Base-by-base conservation (phyloP, 208 protist genomes). In the Leishmania amazonensis region DNA sequence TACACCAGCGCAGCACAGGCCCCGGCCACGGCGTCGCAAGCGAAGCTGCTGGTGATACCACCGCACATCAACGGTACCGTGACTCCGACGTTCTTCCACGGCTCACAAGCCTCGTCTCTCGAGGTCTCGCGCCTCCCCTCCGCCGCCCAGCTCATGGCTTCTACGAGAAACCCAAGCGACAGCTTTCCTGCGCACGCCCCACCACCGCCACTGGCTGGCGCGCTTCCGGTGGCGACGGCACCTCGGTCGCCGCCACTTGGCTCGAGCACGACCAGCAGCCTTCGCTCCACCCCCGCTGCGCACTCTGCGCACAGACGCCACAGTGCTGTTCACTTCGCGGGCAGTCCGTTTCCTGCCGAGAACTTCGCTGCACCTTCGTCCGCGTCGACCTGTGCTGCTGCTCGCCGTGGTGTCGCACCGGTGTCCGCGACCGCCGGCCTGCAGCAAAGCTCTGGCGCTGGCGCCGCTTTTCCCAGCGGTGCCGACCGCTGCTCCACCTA, bases 221-320 rank as follows among this genome's bases (percentile, higher is more conserved):
- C 81, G 3, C 74, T 84, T 42, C 82, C 79, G 11, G 87, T 91
- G 4, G 87, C 87, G 11, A 75, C 79, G 11, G 83, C 81, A 2
- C 88, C 88, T 1, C 83, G 49, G 40, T 83, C 88, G 64, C 85
- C 65, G 79, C 83, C 88, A 67, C 75, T 91, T 17, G 80, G 64
- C 62, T 81, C 77, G 2, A 81, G 82, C 79, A 80, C 83, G n/a
- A 74, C 74, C 40, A 76, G 70, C 47, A 89, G 83, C 85, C 80
- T 65, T 21, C 77, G 85, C 76, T 84, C 85, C 45, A 91, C 88
- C 5, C 88, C 88, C 0, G 76, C 85, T 15, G 74, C 67, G 11
- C 79, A 81, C 11, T 78, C 81, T 15, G 74, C 84, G 17, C 51
- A 49, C 21, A 75, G 24, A 65, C 64, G 38, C 19, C 38, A 19